A percentile compares a stretch with the other conserved stretches of the same genome.
Conservation (phyloP, 2,329 filamentous ascomycete genomes). For the Penicillium sclerotiorum region DNA sequence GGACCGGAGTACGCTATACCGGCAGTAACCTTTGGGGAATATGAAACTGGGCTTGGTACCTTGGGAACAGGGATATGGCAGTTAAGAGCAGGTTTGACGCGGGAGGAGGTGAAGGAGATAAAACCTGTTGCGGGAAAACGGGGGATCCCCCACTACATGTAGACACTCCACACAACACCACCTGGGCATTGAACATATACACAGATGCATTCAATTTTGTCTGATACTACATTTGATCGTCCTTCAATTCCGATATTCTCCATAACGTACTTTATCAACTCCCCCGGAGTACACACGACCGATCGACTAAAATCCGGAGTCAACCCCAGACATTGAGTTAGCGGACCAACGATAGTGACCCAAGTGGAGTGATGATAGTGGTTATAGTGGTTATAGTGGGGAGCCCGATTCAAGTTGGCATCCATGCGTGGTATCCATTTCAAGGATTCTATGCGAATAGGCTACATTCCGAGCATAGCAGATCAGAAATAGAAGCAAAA, state of each 20-base stretch:
- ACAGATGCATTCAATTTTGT: not conserved
- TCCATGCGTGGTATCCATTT: too few species aligned
- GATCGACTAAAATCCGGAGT: slow-evolving; percentile 11
- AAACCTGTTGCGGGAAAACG: slow-evolving; percentile 8
- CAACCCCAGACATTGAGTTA: slow-evolving; percentile 1
- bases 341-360: slow-evolving; percentile 1
- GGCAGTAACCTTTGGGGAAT: too few species aligned
- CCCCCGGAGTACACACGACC: slow-evolving; percentile 14
- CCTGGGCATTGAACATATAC: not conserved
- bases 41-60: too few species aligned
- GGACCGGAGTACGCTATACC: too few species aligned
- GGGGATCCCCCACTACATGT: not conserved
- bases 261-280: not conserved
- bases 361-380: slow-evolving; percentile 7
- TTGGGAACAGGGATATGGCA: too few species aligned
- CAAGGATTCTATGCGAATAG: slow-evolving; percentile 16
- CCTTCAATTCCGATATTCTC: not conserved
- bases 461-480: slow-evolving; percentile 10
- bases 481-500: not conserved
- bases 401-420: too few species aligned
- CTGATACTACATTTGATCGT: not conserved
- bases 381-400: too few species aligned
- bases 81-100: not conserved
- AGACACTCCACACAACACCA: too few species aligned
- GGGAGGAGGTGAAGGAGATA: not conserved